A percentile compares a stretch with the other conserved stretches of the same genome.
Evolutionary conservation across 2,329 filamentous ascomycete species (phyloP).

Genomic region (Pyricularia grisea): DNA sequence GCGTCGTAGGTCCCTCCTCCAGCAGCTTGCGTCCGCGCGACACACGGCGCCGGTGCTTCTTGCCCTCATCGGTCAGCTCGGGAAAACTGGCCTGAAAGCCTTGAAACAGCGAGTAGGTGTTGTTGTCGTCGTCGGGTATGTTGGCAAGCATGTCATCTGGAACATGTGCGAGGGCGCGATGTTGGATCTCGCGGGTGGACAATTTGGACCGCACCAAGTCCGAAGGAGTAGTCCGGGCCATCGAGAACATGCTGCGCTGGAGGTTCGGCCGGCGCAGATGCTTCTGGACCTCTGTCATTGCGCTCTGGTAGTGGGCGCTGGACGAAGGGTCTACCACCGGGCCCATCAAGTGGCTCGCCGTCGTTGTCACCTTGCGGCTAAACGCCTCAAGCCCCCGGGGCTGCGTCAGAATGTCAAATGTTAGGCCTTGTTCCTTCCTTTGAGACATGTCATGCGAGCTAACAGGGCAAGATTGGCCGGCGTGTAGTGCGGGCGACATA

Average conservation of each 20-base stretch:
- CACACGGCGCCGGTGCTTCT: slow-evolving; percentile 60
- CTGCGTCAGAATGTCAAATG: slow-evolving; percentile 32
- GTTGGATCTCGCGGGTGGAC: slow-evolving; percentile 86
- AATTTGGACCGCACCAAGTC: slow-evolving; percentile 89
- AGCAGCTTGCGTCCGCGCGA: slow-evolving; percentile 72
- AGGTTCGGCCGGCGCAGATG: slow-evolving; percentile 76
- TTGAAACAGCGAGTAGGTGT: slow-evolving; percentile 87
- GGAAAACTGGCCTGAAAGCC: slow-evolving; percentile 90
- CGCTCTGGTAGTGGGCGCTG: slow-evolving; percentile 68
- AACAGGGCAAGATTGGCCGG: background rate
- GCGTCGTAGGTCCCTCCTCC: slow-evolving; percentile 42
- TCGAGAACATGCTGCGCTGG: slow-evolving; percentile 84
- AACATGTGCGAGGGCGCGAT: slow-evolving; percentile 78
- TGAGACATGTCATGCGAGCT: background rate
- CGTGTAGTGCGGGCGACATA: slow-evolving; percentile 10
- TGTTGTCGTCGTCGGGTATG: slow-evolving; percentile 80
- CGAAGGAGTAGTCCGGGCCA: slow-evolving; percentile 84
- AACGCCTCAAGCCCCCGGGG: slow-evolving; percentile 86
- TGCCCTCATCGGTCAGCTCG: slow-evolving; percentile 56
- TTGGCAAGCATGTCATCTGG: slow-evolving; percentile 84
- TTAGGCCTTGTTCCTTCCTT: background rate
- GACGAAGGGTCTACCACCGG: slow-evolving; percentile 47
- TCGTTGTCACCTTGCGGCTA: slow-evolving; percentile 87
- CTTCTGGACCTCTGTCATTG: slow-evolving; percentile 72
- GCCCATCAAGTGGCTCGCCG: slow-evolving; percentile 81